Conservation (phyloP, 495 filamentous ascomycete species). For the Tricharina praecox region DNA sequence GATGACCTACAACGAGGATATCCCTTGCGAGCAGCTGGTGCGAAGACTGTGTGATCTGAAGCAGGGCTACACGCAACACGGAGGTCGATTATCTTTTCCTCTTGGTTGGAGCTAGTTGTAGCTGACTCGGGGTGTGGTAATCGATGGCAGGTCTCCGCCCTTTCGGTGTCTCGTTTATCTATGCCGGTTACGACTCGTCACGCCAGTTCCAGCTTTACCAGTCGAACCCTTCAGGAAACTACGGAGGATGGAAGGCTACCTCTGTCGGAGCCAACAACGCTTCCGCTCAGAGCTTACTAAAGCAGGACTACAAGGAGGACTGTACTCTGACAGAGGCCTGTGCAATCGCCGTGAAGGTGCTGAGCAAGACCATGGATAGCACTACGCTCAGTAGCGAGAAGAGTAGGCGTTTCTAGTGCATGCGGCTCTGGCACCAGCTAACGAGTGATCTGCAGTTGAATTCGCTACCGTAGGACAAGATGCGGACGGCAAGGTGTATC, state of each 20-base stretch:
- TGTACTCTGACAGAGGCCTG: conserved; percentile 91
- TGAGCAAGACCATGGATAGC: conserved; percentile 99
- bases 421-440: too few species aligned
- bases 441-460: conserved; percentile 81
- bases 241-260: conserved; percentile 97
- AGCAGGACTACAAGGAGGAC: conserved; percentile 99
- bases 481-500: conserved; percentile 85
- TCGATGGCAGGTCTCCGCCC: conserved; percentile 74
- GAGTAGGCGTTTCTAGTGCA: too few species aligned
- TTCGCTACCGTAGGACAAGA: conserved; percentile 97
- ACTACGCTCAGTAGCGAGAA: conserved; percentile 98
- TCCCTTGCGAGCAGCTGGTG: conserved; percentile 96
- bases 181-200: conserved; percentile 89
- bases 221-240: conserved; percentile 98
- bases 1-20: conserved; percentile 98
- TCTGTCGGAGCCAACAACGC: conserved; percentile 97
- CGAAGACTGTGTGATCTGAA: conserved; percentile 93
- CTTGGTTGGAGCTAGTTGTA: too few species aligned
- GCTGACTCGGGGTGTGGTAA: too few species aligned
- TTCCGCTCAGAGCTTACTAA: conserved; percentile 88
- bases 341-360: conserved; percentile 91
- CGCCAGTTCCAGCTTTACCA: conserved; percentile 97
- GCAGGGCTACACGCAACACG: conserved; percentile 98
- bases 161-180: conserved; percentile 99
- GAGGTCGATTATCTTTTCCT: conserved; percentile 35